A percentile compares a stretch with the other conserved stretches of the same genome.
phyloP scores from a whole-genome alignment of 2,329 filamentous ascomycete genomes.

The Cucurbitaria berberidis region DNA sequence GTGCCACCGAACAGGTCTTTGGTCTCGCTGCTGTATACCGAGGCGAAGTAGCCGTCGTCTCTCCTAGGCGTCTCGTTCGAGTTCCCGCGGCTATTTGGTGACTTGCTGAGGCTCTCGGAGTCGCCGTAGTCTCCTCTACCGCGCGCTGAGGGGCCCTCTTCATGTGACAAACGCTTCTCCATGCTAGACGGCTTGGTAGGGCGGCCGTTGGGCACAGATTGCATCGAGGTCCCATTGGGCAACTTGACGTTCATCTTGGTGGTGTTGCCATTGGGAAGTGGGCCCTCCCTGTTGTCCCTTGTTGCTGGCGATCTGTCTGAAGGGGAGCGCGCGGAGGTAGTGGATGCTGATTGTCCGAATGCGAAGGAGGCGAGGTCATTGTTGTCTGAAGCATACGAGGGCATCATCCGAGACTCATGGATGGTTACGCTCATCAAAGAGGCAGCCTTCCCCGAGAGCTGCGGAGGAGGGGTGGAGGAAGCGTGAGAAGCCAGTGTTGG shows the following conservation, averaged over 20 bases:
- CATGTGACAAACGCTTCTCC: slow-evolving; percentile 48
- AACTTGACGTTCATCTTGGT: slow-evolving; percentile 43
- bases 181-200: slow-evolving; percentile 40
- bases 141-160: slow-evolving; percentile 26
- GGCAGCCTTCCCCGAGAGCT: slow-evolving; percentile 32
- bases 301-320: slow-evolving; percentile 31
- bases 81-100: slow-evolving; percentile 31
- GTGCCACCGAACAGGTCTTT: slow-evolving; percentile 42
- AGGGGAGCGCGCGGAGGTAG: slow-evolving; percentile 34
- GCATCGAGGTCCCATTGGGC: slow-evolving; percentile 37
- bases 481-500: slow-evolving; percentile 35
- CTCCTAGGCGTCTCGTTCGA: slow-evolving; percentile 38
- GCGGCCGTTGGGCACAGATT: slow-evolving; percentile 46
- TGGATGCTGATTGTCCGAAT: slow-evolving; percentile 45
- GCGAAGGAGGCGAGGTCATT: slow-evolving; percentile 36
- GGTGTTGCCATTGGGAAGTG: slow-evolving; percentile 36
- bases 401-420: slow-evolving; percentile 54
- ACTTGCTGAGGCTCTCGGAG: slow-evolving; percentile 28
- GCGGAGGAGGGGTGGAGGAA: slow-evolving; percentile 33
- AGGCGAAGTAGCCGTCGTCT: slow-evolving; percentile 57
- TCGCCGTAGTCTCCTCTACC: slow-evolving; percentile 25
- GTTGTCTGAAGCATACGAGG: slow-evolving; percentile 57
- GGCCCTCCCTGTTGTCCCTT: slow-evolving; percentile 30
- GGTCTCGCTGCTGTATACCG: slow-evolving; percentile 43
- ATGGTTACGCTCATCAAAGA: slow-evolving; percentile 42